phyloP scores from a whole-genome alignment of 176 grass and related monocot genomes.

The Oryza coarctata region DNA sequence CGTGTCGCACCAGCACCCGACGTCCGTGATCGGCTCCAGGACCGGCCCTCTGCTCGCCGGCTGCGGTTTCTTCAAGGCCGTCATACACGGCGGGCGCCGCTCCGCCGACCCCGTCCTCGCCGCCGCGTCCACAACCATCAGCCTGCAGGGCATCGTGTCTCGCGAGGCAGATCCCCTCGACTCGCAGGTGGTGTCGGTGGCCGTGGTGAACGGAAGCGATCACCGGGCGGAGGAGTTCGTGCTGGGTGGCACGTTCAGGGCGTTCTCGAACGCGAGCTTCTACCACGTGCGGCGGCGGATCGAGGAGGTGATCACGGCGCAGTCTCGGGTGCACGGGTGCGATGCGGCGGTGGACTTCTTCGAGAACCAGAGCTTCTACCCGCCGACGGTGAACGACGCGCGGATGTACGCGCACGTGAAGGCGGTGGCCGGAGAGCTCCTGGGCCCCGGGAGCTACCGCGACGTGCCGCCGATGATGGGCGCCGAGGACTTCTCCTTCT shows the following conservation, averaged over 20 bases:
- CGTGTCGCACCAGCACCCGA: slow-evolving; percentile 67
- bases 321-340: slow-evolving; percentile 75
- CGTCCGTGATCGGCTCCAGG: slow-evolving; percentile 73
- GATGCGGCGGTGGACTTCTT: slow-evolving; percentile 74
- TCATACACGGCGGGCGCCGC: slow-evolving; percentile 34
- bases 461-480: slow-evolving; percentile 85
- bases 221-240: slow-evolving; percentile 21
- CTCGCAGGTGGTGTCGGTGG: slow-evolving; percentile 89
- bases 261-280: slow-evolving; percentile 96
- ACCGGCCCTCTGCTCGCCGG: slow-evolving; percentile 80
- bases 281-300: slow-evolving; percentile 79
- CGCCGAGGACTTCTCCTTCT: slow-evolving; percentile 97
- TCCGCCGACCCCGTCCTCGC: slow-evolving; percentile 54
- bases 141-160: slow-evolving; percentile 79
- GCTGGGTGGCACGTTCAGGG: slow-evolving; percentile 84
- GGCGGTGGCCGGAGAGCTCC: slow-evolving; percentile 44
- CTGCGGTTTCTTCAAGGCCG: slow-evolving; percentile 90
- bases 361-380: slow-evolving; percentile 96
- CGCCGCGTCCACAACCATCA: slow-evolving; percentile 68
- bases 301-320: slow-evolving; percentile 90
- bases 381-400: slow-evolving; percentile 78
- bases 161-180: slow-evolving; percentile 88
- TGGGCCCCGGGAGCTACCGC: slow-evolving; percentile 49
- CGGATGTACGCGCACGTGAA: slow-evolving; percentile 74
- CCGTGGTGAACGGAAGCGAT: slow-evolving; percentile 38